These are phyloP conservation scores for Xylaria curta DNA, from an alignment of 495 filamentous ascomycete genomes.

Conservation along the genomic window DNA sequence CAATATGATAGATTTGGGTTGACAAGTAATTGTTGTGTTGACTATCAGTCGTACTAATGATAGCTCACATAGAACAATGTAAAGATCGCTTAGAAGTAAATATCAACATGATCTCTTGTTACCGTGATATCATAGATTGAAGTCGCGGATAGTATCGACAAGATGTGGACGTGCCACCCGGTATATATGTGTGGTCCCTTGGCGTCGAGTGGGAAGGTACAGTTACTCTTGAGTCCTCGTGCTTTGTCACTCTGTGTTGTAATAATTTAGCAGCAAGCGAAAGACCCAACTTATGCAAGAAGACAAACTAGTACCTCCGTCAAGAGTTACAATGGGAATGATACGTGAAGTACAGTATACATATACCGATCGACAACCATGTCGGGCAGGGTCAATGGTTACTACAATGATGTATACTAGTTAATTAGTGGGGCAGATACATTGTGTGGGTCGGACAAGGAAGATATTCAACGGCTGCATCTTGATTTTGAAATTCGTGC, in stretches of 20 bases:
- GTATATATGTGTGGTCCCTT: slow-evolving; percentile 15
- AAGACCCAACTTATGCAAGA: slow-evolving; percentile 6
- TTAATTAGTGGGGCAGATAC: not conserved
- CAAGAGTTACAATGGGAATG: slow-evolving; percentile 11
- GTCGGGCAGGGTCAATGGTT: slow-evolving; percentile 16
- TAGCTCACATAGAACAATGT: not conserved
- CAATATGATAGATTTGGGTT: not conserved
- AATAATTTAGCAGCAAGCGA: slow-evolving; percentile 22
- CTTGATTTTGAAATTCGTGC: slow-evolving; percentile 17
- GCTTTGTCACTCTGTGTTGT: slow-evolving; percentile 18
- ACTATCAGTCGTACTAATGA: not conserved
- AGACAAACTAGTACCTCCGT: slow-evolving; percentile 7
- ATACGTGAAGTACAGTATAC: slow-evolving; percentile 18
- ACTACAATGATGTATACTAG: slow-evolving; percentile 19
- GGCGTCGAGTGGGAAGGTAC: slow-evolving; percentile 6
- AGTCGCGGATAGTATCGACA: not conserved
- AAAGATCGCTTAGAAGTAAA: not conserved
- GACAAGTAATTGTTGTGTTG: not conserved
- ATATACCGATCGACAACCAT: slow-evolving; percentile 21
- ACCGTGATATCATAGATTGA: slow-evolving; percentile 18
- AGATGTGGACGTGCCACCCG: not conserved
- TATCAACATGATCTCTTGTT: not conserved
- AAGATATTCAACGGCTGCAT: slow-evolving; percentile 18
- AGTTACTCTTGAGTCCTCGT: slow-evolving; percentile 1
- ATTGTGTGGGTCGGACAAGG: slow-evolving; percentile 18